A percentile compares a stretch with the other conserved stretches of the same genome.
Conservation (phyloP, 208 protist species). For the Crithidia sp. region DNA sequence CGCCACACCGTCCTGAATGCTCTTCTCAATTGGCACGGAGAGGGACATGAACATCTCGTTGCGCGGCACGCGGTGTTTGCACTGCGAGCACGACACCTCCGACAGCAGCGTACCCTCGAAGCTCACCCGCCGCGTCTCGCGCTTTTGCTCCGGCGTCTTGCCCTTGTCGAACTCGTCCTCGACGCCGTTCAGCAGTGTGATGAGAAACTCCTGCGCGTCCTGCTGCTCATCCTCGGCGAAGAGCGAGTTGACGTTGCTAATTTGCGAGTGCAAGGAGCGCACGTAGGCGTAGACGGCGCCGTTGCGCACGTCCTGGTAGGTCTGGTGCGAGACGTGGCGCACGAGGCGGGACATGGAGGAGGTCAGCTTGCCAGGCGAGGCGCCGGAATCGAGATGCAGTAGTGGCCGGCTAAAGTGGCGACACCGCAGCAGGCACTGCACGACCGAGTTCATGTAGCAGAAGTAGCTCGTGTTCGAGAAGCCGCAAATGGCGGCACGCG, state of each 20-base stretch:
- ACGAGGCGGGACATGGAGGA: conserved; percentile 46
- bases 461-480: conserved; percentile 93
- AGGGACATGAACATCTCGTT: conserved; percentile 90
- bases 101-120: conserved; percentile 76
- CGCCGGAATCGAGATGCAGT: conserved; percentile 24
- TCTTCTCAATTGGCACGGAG: conserved; percentile 73
- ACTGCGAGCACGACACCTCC: conserved; percentile 65
- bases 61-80: conserved; percentile 45
- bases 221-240: conserved; percentile 88
- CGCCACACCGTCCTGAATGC: conserved; percentile 59
- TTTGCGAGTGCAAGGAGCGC: conserved; percentile 42
- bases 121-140: conserved; percentile 47
- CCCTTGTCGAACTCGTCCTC: conserved; percentile 84
- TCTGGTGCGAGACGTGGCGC: conserved; percentile 53
- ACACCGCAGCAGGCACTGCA: conserved; percentile 94
- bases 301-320: conserved; percentile 58
- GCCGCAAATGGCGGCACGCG: conserved; percentile 64
- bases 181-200: conserved; percentile 84
- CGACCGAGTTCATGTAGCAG: conserved; percentile 96
- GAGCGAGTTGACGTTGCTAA: conserved; percentile 54
- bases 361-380: conserved; percentile 59
- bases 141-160: conserved; percentile 60
- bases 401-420: conserved; percentile 56
- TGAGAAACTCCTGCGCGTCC: conserved; percentile 90
- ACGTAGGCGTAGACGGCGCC: conserved; percentile 51